Percentiles rank a stretch among this genome's conserved stretches.
Conservation (phyloP, 164 flowering plant genomes). For the Stephania japonica region DNA sequence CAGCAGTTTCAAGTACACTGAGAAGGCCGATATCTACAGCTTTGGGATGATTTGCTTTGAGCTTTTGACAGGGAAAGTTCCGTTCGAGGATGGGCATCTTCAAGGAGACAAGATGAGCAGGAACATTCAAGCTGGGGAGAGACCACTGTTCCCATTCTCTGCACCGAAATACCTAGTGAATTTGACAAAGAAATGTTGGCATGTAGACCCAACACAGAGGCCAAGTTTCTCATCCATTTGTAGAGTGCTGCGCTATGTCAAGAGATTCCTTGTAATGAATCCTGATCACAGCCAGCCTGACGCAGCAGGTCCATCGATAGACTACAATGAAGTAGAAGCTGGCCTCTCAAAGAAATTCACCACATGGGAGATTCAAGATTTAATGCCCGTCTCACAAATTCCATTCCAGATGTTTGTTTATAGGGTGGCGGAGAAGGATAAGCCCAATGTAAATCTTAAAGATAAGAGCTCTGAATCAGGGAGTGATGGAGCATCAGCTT, state of each 20-base stretch:
- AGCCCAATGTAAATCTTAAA: conserved; percentile 19
- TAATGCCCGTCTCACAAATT: conserved; percentile 43
- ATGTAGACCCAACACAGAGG: conserved; percentile 55
- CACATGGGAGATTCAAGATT: conserved; percentile 19
- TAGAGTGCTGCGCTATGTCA: conserved; percentile 63
- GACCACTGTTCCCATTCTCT: conserved; percentile 76
- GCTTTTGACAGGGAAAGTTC: conserved; percentile 82
- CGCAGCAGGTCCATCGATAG: conserved; percentile 43
- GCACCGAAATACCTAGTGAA: conserved; percentile 63
- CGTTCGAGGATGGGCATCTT: conserved; percentile 80
- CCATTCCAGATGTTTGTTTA: conserved; percentile 86
- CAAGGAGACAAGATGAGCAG: conserved; percentile 84
- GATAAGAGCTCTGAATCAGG: conserved; percentile 56
- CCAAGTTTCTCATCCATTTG: conserved; percentile 78
- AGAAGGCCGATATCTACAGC: conserved; percentile 90
- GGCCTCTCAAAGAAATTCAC: conserved; percentile 36
- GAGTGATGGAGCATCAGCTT: conserved; percentile 49
- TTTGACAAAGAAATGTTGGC: conserved; percentile 83
- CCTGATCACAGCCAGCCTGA: conserved; percentile 51
- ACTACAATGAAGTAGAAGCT: conserved; percentile 60
- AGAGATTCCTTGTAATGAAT: conserved; percentile 60
- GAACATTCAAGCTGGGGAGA: conserved; percentile 79
- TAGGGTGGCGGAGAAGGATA: conserved; percentile 59
- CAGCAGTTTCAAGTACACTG: conserved; percentile 32
- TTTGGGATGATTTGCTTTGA: conserved; percentile 88